These are phyloP conservation scores for Massarina eburnea DNA, from an alignment of 2,329 filamentous ascomycete genomes.

Conservation along the genomic window DNA sequence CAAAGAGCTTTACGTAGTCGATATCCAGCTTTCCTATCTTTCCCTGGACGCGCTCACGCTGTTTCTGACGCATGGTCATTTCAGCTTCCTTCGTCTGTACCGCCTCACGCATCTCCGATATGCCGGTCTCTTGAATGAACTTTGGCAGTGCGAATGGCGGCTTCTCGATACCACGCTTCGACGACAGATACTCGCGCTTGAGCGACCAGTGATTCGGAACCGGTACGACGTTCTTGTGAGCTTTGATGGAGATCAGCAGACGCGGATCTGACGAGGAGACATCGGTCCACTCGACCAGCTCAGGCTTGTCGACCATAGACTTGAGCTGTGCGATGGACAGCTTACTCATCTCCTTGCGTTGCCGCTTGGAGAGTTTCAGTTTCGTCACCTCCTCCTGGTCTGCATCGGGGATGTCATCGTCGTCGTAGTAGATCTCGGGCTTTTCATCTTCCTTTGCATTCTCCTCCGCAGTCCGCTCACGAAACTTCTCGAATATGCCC, in stretches of 20 bases:
- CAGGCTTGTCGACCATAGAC: conserved; percentile 83
- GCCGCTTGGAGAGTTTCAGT: conserved; percentile 87
- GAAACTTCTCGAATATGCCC: conserved; percentile 77
- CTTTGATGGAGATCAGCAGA: conserved; percentile 90
- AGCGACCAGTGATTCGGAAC: conserved; percentile 93
- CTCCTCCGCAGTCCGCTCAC: conserved; percentile 59
- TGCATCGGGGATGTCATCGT: conserved; percentile 83
- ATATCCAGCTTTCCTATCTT: conserved; percentile 98
- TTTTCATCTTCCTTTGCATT: conserved; percentile 63
- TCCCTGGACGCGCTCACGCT: conserved; percentile 87
- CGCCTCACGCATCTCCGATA: conserved; percentile 96
- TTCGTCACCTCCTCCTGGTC: conserved; percentile 74
- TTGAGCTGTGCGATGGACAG: conserved; percentile 95
- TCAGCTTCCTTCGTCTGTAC: conserved; percentile 94
- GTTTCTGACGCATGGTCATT: conserved; percentile 89
- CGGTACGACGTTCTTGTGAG: conserved; percentile 90
- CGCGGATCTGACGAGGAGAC: conserved; percentile 86
- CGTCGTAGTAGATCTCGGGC: conserved; percentile 79
- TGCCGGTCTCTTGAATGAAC: conserved; percentile 97
- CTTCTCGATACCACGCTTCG: conserved; percentile 96
- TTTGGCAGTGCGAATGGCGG: conserved; percentile 88
- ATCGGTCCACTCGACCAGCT: conserved; percentile 97
- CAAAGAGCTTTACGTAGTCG: conserved; percentile 97
- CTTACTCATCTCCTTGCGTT: conserved; percentile 87
- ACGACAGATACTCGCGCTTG: conserved; percentile 95